Evolutionary conservation across 1,284 basidiomycete species (phyloP).

Genomic region (Wallemia hederae): DNA sequence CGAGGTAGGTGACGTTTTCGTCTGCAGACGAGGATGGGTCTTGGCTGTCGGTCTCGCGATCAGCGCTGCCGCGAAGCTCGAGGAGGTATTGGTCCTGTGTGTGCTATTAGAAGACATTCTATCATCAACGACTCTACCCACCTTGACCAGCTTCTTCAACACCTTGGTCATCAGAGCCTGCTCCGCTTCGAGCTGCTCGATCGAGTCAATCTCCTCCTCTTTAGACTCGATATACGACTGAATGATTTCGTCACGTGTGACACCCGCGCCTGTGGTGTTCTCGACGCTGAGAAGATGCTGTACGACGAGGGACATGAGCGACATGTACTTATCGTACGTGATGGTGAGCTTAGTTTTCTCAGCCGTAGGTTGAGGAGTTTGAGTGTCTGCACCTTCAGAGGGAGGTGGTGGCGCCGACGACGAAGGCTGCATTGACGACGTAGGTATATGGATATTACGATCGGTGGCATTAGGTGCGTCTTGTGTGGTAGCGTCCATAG

Average conservation of each 20-base stretch:
- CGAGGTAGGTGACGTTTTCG: background rate
- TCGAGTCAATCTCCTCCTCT: conserved; percentile 51
- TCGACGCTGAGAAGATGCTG: conserved; percentile 54
- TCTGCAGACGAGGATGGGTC: background rate
- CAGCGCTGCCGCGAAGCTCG: conserved; percentile 31
- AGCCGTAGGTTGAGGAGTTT: conserved; percentile 9
- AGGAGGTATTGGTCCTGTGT: conserved; percentile 54
- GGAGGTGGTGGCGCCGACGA: conserved; percentile 4
- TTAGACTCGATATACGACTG: conserved; percentile 86
- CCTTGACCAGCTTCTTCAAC: conserved; percentile 66
- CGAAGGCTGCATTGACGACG: conserved; percentile 13
- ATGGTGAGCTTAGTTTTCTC: conserved; percentile 59
- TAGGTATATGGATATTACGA: conserved; percentile 12
- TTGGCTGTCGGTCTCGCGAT: background rate
- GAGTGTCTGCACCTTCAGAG: background rate
- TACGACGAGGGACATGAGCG: conserved; percentile 63
- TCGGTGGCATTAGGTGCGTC: conserved; percentile 2
- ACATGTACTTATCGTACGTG: conserved; percentile 80
- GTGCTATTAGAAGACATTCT: background rate
- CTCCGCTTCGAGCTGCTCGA: conserved; percentile 77
- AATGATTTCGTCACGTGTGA: conserved; percentile 66
- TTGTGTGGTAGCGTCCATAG: conserved; percentile 30
- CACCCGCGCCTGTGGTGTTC: conserved; percentile 38
- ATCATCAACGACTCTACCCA: conserved; percentile 14
- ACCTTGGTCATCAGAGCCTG: conserved; percentile 71